phyloP scores from a whole-genome alignment of 371 early-diverging fungal species.

The Actinomucor elegans region DNA sequence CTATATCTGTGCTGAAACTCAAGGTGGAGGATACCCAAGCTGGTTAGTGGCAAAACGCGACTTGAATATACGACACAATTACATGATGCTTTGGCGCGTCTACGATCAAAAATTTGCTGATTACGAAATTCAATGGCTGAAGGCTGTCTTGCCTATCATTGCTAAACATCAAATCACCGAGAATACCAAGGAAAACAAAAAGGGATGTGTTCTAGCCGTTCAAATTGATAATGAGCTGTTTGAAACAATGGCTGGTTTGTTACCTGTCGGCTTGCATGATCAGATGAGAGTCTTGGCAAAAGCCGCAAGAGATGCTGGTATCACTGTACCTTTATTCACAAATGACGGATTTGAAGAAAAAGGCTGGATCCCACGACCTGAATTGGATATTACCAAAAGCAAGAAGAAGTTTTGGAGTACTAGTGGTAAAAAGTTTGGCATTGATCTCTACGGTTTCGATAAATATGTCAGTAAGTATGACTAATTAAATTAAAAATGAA shows the following conservation, averaged over 20 bases:
- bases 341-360: conserved; percentile 81
- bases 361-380: conserved; percentile 57
- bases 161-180: conserved; percentile 79
- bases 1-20: conserved; percentile 88
- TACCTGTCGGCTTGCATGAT: conserved; percentile 79
- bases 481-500: background rate
- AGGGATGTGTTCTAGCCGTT: conserved; percentile 73
- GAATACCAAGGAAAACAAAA: conserved; percentile 19
- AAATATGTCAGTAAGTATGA: conserved; percentile 70
- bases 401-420: conserved; percentile 25
- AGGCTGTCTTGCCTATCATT: conserved; percentile 74
- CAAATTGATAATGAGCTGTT: conserved; percentile 86
- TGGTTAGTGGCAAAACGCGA: conserved; percentile 83
- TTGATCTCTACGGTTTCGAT: conserved; percentile 82
- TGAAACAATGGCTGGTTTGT: conserved; percentile 56
- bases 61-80: conserved; percentile 74
- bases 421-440: conserved; percentile 64
- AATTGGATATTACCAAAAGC: conserved; percentile 26
- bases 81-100: conserved; percentile 62
- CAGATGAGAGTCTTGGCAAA: conserved; percentile 81
- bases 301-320: conserved; percentile 74
- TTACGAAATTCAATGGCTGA: conserved; percentile 74
- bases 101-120: conserved; percentile 72
- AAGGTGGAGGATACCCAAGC: conserved; percentile 82
- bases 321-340: conserved; percentile 81